These are phyloP conservation scores for Penicillium alfredii DNA, from an alignment of 495 filamentous ascomycete species.

Conservation along the genomic window DNA sequence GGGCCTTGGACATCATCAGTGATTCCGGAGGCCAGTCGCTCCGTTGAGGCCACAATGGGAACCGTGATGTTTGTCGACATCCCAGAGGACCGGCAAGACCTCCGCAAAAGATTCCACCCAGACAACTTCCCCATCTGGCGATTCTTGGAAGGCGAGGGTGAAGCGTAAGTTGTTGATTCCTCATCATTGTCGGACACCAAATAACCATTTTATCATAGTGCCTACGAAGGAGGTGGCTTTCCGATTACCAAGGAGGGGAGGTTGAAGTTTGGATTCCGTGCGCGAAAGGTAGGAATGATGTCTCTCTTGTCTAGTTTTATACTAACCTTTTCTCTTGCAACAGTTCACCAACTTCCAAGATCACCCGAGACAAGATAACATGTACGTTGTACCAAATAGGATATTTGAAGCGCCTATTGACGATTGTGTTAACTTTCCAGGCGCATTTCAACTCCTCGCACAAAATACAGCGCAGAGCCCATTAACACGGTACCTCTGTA, in stretches of 20 bases:
- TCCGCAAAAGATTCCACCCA: constrained; percentile 10
- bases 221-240: constrained; percentile 16
- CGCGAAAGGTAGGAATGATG: constrained; percentile 6
- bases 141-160: constrained; percentile 12
- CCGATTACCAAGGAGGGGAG: constrained; percentile 14
- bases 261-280: constrained; percentile 16
- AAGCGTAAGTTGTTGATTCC: constrained; percentile 5
- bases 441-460: constrained; percentile 14
- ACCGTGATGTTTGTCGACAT: constrained; percentile 11
- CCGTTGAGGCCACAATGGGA: constrained; percentile 13
- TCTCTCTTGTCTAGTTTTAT: neutral
- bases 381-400: constrained; percentile 6
- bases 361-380: constrained; percentile 7
- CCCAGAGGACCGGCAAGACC: constrained; percentile 6
- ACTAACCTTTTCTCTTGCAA: neutral
- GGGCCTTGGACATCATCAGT: constrained; percentile 14
- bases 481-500: constrained; percentile 15
- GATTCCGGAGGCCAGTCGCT: constrained; percentile 9
- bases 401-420: constrained; percentile 1
- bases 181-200: neutral
- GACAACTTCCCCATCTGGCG: constrained; percentile 13
- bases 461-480: constrained; percentile 14
- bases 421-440: neutral
- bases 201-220: constrained; percentile 1
- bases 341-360: constrained; percentile 17